Evolutionary conservation across 768 basidiomycete genomes (phyloP).

Genomic region (Glaciozyma antarctica): DNA sequence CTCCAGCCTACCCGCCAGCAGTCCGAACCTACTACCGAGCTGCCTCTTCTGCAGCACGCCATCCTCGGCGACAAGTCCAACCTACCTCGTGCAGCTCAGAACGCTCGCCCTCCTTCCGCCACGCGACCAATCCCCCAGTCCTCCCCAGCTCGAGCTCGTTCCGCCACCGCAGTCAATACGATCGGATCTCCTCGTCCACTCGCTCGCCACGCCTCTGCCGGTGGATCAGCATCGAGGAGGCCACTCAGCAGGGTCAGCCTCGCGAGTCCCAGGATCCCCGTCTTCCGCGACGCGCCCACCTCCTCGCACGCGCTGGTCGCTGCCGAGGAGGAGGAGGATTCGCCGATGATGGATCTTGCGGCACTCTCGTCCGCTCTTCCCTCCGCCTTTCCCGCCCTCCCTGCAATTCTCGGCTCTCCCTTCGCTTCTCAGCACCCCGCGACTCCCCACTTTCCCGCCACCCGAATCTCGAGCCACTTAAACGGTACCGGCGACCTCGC

Average conservation of each 20-base stretch:
- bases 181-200: neutral
- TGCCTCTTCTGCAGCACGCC: neutral
- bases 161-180: neutral
- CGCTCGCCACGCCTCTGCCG: neutral
- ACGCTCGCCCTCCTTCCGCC: neutral
- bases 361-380: neutral
- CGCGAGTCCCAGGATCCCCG: neutral
- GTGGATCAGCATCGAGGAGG: neutral
- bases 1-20: no score
- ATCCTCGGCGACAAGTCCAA: slow-evolving; percentile 3
- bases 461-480: neutral
- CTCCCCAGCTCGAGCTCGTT: neutral
- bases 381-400: neutral
- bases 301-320: neutral
- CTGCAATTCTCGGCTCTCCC: neutral
- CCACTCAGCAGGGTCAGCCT: neutral
- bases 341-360: neutral
- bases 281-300: neutral
- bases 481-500: neutral
- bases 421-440: neutral
- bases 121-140: neutral
- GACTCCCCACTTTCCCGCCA: neutral
- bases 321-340: neutral
- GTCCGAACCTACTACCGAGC: no score
- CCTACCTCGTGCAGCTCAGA: neutral